Evolutionary conservation across 1,284 basidiomycete genomes (phyloP).

Genomic region (Apiotrichum akiyoshidainum): DNA sequence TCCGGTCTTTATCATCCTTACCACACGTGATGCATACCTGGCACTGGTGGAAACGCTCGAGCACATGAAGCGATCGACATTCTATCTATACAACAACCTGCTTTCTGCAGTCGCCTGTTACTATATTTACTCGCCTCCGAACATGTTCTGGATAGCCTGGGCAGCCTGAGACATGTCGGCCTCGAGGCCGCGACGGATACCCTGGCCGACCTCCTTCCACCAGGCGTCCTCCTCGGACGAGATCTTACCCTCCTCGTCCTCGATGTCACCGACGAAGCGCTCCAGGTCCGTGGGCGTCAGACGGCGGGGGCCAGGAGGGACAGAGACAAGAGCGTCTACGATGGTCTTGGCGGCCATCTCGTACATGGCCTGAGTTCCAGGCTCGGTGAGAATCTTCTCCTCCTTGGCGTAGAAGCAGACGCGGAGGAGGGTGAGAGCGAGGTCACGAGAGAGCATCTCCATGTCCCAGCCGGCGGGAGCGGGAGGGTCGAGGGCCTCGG

Average conservation of each 20-base stretch:
- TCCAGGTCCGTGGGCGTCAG: slow-evolving; percentile 26
- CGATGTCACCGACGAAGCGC: slow-evolving; percentile 35
- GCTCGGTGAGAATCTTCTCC: slow-evolving; percentile 1
- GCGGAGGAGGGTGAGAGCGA: slow-evolving; percentile 26
- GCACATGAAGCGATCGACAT: no score
- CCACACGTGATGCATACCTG: no score
- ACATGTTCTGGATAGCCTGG: background rate
- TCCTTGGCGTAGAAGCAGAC: slow-evolving; percentile 25
- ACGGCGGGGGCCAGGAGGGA: slow-evolving; percentile 16
- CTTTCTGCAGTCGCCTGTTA: background rate
- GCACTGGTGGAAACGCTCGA: no score
- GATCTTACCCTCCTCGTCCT: slow-evolving; percentile 30
- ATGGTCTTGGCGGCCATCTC: slow-evolving; percentile 14
- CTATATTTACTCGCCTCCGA: background rate
- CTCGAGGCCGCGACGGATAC: slow-evolving; percentile 6
- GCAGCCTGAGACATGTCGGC: background rate
- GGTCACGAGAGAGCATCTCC: slow-evolving; percentile 35
- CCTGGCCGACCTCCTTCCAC: slow-evolving; percentile 15
- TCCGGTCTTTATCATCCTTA: no score
- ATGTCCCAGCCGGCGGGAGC: slow-evolving; percentile 42
- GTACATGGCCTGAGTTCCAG: slow-evolving; percentile 17
- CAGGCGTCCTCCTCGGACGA: slow-evolving; percentile 13
- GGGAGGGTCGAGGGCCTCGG: slow-evolving; percentile 22
- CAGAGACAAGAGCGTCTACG: slow-evolving; percentile 10
- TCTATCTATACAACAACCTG: no score